Evolutionary conservation across 1,284 basidiomycete species (phyloP), one percentile per base, ranked within the genome.

Genomic region (Ceratobasidium sp.): DNA sequence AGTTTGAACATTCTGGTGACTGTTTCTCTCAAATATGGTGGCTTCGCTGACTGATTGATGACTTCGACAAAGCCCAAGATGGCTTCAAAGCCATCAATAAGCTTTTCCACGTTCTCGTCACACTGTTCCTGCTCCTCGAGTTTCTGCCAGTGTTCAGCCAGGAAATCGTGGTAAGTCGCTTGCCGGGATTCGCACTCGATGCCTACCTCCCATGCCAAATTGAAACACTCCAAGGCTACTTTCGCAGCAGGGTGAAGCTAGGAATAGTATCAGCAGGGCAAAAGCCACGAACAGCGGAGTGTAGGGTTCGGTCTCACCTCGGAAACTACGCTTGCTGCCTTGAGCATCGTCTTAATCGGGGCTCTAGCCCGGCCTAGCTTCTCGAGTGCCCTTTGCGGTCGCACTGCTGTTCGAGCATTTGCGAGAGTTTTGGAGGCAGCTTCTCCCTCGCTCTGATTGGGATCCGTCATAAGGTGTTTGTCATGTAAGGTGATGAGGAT

Each of bases 231-330:
- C 48, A 67, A 67, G 17, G 28, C 48, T 20, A 28, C 28, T 28
- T 67, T 48, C 9, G 65, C 65, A 12, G 38, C n/a, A 50, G 65
- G 65, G 28, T 67, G n/a, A 20, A 67, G 46, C 65, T 67, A 44
- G 62, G 33, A 33, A 33, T 33, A 33, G 33, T 33, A 33, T 33
- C 33, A 33, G 33, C 33, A 33, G 33, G 33, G 33, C 33, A 33
- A 33, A 33, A 33, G 33, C 33, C 33, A 33, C 33, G 33, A 33
- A 33, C 33, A 33, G 33, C 33, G 33, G 33, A 33, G 33, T 33
- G 33, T 33, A 33, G 33, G 33, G 33, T 33, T 33, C 33, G 33
- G 33, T 33, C 33, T 26, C 38, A 69, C 67, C 38, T 57, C 67
- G 15, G 66, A 20, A 28, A 52, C 28, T 2, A 17, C 46, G 9